These are phyloP conservation scores for Naumovozyma dairenensis DNA, from an alignment of 805 yeast genomes.

Conservation along the genomic window DNA sequence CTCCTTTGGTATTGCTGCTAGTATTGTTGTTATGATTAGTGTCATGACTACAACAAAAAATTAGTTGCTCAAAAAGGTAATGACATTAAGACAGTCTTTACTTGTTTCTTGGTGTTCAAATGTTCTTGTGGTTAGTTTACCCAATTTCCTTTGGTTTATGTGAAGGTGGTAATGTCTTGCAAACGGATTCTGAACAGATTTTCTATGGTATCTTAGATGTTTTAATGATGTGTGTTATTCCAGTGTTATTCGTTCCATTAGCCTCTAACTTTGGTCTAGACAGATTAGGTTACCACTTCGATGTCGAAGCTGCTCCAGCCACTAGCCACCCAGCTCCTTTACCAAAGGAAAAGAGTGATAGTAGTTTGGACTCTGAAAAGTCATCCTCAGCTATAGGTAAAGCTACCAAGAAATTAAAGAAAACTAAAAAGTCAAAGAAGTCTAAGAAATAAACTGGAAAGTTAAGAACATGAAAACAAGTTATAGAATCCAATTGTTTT, in stretches of 20 bases:
- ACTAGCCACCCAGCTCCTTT: conserved; percentile 2
- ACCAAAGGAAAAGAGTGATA: conserved; percentile 1
- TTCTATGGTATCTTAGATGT: conserved; percentile 51
- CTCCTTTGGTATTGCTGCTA: conserved; percentile 29
- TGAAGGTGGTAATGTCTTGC: conserved; percentile 53
- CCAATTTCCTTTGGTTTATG: conserved; percentile 21
- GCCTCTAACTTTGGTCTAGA: conserved; percentile 18
- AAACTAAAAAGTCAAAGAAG: conserved; percentile 11
- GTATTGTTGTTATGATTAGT: conserved; percentile 9
- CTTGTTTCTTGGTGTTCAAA: conserved; percentile 13
- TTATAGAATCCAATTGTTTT: too few relatives aligned
- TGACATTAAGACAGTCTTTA: conserved; percentile 16
- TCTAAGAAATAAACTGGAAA: conserved; percentile 7
- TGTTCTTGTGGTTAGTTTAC: conserved; percentile 34
- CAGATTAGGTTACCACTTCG: conserved; percentile 12
- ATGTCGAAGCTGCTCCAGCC: conserved; percentile 4
- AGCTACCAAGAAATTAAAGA: conserved; percentile 3
- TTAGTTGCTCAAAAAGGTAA: conserved; percentile 10
- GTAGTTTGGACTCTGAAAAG: conserved; percentile 10
- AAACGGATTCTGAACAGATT: conserved; percentile 46
- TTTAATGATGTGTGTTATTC: conserved; percentile 30
- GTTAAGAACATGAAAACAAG: too few relatives aligned
- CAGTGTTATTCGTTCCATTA: conserved; percentile 15
- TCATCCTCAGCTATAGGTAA: conserved; percentile 5
- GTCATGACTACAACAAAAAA: conserved; percentile 16